Base-by-base conservation (phyloP, 129 eudicot genomes). In the Dittrichia graveolens region DNA sequence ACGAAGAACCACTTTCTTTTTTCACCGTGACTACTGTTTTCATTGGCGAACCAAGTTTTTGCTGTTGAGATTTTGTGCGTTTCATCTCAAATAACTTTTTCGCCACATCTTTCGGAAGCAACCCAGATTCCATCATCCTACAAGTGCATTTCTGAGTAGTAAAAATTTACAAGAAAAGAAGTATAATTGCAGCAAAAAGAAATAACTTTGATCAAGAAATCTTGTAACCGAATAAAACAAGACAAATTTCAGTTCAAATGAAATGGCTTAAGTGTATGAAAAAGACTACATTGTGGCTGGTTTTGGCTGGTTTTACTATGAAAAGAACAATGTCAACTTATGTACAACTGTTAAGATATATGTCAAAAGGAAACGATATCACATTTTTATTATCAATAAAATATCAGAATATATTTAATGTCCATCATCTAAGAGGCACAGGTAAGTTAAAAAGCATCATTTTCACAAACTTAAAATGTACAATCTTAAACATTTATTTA, bases 111-210 rank as follows among this genome's bases (percentile, higher is more conserved):
- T 77, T 83, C 12, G 87, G 79, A 53, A 91, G 91, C 84, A 91
- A 83, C 69, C 97, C 96, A 5, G 78, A 71, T 82, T 91, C 97
- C 97, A 91, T 91, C 97, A 91, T 84, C 97, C 97, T 91, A 69
- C 49, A 78, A 46, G 6, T 62, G 19, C 81, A 68, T 60, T 39
- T 56, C 52, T 24, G 8, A 56, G 41, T 54, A 38, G 61, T 52
- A 16, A 50, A 50, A 50, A 3, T 69, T 53, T 13, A 62, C 54
- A 45, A 45, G 71, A n/a, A n/a, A n/a, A n/a, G n/a, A n/a, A n/a
- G n/a, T n/a, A n/a, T 10, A 50, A 47, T 10, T 24, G 2, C 56
- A 59, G 45, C 47, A 70, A 59, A 72, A 47, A 38, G 10, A 12
- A 61, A 56, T 0, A 4, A 14, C n/a, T 56, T 46, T 68, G 15